Evolutionary conservation across 805 yeast species (phyloP), one percentile per base, ranked within the genome.

Genomic region (Debaryomyces prosopidis): DNA sequence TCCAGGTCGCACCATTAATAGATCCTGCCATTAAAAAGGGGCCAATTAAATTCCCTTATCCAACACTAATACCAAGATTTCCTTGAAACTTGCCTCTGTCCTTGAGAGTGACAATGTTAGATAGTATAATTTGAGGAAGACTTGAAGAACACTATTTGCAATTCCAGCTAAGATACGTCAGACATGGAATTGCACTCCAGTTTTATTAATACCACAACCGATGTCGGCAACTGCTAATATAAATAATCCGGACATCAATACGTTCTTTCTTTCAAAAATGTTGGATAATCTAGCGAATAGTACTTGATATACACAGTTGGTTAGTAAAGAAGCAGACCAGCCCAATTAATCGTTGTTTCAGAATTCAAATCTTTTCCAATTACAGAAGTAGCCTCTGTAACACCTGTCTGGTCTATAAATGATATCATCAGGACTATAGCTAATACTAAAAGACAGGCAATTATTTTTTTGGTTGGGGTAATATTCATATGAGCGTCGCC

Each of bases 31-130:
- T 78, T 6, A 80, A 50, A 37, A 82, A 72, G 0, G 87, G 87
- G 1, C 85, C 87, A 12, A 75, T 54, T 2, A 77, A 74, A 51
- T 76, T 76, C 3, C 84, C 84, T 3, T 76, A 27, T 0, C 82
- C 84, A 17, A 77, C 74, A 43, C 71, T 66, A 0, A 76, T 55
- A 3, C 84, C 84, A 27, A 79, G 57, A 8, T 77, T 75, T 3
- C 85, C 85, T 59, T 80, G 84, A 56, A 70, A 81, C 50, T 75
- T 75, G 0, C 84, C 85, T 49, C 85, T 64, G 45, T 80, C 75
- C 47, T 71, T 65, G 23, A 81, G 60, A 0, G 83, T 71, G 11
- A 79, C 81, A 15, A 80, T 59, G 54, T 81, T 85, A 46, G 82
- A 74, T 38, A 78, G 65, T 12, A 79, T 70, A 20, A 78, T 78